phyloP scores from a whole-genome alignment of 1,139 yeast genomes.

The Geotrichum cucujoidarum region DNA sequence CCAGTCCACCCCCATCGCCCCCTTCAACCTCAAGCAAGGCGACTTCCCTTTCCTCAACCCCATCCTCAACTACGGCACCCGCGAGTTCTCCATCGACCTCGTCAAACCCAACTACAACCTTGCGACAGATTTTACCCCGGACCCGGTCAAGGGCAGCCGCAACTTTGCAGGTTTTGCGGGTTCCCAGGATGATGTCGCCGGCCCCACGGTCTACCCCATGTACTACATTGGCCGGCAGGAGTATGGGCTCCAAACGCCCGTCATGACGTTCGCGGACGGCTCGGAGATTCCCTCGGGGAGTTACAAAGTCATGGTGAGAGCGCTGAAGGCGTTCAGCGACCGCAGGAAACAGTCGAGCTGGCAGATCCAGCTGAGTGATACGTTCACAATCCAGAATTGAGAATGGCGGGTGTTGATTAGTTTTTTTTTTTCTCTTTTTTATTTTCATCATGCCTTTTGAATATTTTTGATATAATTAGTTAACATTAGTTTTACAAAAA shows the following conservation, averaged over 20 bases:
- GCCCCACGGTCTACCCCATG: conserved; percentile 4
- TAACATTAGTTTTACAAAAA: conserved; percentile 3
- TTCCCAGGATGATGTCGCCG: not conserved
- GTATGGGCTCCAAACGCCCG: not conserved
- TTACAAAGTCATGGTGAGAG: conserved; percentile 14
- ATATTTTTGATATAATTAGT: not conserved
- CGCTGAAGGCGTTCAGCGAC: conserved; percentile 16
- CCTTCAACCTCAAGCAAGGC: not conserved
- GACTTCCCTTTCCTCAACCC: conserved; percentile 4
- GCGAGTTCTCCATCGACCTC: conserved; percentile 13
- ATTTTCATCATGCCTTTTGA: not conserved
- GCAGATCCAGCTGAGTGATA: conserved; percentile 8
- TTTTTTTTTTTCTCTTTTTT: not conserved
- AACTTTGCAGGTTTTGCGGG: conserved; percentile 13
- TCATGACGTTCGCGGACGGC: conserved; percentile 9
- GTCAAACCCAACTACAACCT: conserved; percentile 7
- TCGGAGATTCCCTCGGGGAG: conserved; percentile 8
- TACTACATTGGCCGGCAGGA: not conserved
- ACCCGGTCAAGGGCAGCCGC: not conserved
- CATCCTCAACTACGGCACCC: conserved; percentile 8
- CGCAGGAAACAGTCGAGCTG: conserved; percentile 6
- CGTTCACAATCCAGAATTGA: conserved; percentile 9
- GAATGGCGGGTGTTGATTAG: not conserved
- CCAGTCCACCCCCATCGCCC: not conserved
- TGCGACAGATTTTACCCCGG: not conserved